Conservation (phyloP, 108 stramenopile species). For the Poteriospumella lacustris region DNA sequence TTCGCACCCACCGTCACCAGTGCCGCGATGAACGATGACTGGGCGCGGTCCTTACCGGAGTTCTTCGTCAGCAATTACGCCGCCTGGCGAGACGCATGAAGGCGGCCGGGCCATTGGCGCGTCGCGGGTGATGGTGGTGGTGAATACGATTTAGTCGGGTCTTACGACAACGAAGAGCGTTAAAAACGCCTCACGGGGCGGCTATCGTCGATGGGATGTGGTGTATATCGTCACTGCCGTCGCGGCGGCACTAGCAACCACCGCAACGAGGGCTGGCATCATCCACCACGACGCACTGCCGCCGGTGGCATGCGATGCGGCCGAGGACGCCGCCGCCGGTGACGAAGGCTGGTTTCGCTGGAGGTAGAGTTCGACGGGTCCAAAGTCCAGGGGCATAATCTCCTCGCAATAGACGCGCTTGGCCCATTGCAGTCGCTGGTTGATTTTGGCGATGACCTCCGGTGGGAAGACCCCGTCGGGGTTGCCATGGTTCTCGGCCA, state of each 20-base stretch:
- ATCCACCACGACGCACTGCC: constrained; percentile 64
- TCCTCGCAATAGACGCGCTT: constrained; percentile 47
- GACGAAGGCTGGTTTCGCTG: constrained; percentile 50
- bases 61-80: no score
- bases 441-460: not conserved
- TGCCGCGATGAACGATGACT: not conserved
- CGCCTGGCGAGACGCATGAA: no score
- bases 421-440: constrained; percentile 12
- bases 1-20: constrained; percentile 2
- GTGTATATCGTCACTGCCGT: no score
- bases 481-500: not conserved
- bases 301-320: constrained; percentile 62
- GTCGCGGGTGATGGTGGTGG: constrained; percentile 5
- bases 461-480: not conserved
- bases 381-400: constrained; percentile 47
- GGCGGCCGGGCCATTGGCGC: not conserved
- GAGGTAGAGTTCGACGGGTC: constrained; percentile 34
- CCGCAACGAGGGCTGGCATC: no score
- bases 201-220: constrained; percentile 66
- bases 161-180: not conserved
- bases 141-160: not conserved
- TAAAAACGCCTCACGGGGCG: constrained; percentile 52
- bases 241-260: no score
- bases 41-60: constrained; percentile 11
- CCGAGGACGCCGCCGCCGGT: constrained; percentile 65